phyloP scores from a whole-genome alignment of 768 basidiomycete genomes.

The Suillus subaureus region DNA sequence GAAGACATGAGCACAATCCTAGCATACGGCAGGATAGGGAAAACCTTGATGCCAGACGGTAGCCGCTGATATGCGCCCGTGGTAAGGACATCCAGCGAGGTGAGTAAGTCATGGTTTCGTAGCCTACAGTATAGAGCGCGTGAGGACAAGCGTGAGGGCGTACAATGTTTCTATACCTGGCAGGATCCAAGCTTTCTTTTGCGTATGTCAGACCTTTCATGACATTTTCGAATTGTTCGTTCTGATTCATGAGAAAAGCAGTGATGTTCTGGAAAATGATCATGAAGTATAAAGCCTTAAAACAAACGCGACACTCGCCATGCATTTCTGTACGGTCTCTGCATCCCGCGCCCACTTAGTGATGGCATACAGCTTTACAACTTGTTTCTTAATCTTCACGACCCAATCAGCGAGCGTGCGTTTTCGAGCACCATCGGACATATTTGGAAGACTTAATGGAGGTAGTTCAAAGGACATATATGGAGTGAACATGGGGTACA shows the following conservation, averaged over 20 bases:
- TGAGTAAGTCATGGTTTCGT: constrained; percentile 91
- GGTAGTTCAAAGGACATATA: constrained; percentile 14
- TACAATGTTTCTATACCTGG: constrained; percentile 54
- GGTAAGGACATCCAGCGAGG: constrained; percentile 87
- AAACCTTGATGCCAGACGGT: constrained; percentile 79
- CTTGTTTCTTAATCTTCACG: constrained; percentile 86
- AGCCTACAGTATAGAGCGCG: constrained; percentile 48
- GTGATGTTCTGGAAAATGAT: constrained; percentile 68
- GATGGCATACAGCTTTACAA: constrained; percentile 86
- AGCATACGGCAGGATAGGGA: constrained; percentile 18
- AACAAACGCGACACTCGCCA: constrained; percentile 47
- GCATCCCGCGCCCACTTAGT: constrained; percentile 88
- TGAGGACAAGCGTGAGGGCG: not conserved
- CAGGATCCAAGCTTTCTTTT: constrained; percentile 71
- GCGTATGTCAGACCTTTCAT: constrained; percentile 64
- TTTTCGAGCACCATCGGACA: constrained; percentile 81
- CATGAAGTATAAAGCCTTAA: constrained; percentile 7
- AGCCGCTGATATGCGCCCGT: constrained; percentile 85
- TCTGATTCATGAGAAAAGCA: constrained; percentile 84
- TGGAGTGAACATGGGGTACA: constrained; percentile 3
- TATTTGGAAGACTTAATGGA: constrained; percentile 64
- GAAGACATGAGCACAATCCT: constrained; percentile 23
- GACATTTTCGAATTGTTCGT: constrained; percentile 77
- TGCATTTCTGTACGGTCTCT: constrained; percentile 82
- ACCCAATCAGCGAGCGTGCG: constrained; percentile 86